A percentile compares a stretch with the other conserved stretches of the same genome.
Evolutionary conservation across 768 basidiomycete species (phyloP).

Genomic region (Suillus fuscotomentosus): DNA sequence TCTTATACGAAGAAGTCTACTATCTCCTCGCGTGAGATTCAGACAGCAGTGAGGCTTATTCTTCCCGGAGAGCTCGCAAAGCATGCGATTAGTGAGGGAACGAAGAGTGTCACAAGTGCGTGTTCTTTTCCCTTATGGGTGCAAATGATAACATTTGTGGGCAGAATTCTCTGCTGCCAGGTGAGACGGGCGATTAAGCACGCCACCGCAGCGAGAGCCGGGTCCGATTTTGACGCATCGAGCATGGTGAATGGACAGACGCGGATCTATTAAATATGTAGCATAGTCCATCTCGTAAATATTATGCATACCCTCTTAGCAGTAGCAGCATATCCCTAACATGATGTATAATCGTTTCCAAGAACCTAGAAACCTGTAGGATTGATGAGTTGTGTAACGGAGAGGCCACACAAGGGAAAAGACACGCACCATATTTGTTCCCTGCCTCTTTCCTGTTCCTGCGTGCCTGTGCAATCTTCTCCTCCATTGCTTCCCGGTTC

Average conservation of each 20-base stretch:
- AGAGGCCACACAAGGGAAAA: not conserved
- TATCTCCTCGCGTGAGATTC: slow-evolving; percentile 72
- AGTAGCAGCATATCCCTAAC: not conserved
- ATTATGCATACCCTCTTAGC: slow-evolving; percentile 13
- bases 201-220: not conserved
- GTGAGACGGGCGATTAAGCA: slow-evolving; percentile 2
- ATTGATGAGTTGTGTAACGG: not conserved
- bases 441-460: slow-evolving; percentile 87
- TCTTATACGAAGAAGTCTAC: slow-evolving; percentile 73
- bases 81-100: slow-evolving; percentile 76
- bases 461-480: slow-evolving; percentile 78
- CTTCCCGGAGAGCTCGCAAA: slow-evolving; percentile 72
- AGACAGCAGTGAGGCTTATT: slow-evolving; percentile 67
- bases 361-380: slow-evolving; percentile 21
- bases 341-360: not conserved
- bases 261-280: slow-evolving; percentile 15
- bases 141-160: slow-evolving; percentile 5
- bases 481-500: slow-evolving; percentile 81
- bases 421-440: slow-evolving; percentile 80
- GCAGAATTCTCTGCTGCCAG: slow-evolving; percentile 27
- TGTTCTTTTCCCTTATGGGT: not conserved
- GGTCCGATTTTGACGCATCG: not conserved
- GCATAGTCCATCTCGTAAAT: slow-evolving; percentile 20
- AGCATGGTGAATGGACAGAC: not conserved
- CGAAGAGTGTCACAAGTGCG: slow-evolving; percentile 55